Evolutionary conservation across 768 basidiomycete genomes (phyloP).

Genomic region (Pleurotus citrinopileatus): DNA sequence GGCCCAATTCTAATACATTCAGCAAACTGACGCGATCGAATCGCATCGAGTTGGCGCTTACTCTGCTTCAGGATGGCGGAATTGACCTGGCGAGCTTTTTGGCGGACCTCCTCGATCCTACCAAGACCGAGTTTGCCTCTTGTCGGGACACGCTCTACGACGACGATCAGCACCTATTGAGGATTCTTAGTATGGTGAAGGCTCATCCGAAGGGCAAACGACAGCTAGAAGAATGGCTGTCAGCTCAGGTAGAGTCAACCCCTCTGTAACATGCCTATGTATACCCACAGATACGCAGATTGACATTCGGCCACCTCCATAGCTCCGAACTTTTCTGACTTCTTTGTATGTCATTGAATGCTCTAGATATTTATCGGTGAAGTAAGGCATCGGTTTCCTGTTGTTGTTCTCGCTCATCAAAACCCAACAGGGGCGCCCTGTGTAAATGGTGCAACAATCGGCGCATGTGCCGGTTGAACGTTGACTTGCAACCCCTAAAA

Average conservation of each 20-base stretch:
- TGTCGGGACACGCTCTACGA: conserved; percentile 4
- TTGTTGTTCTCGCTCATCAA: no score
- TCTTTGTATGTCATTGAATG: no score
- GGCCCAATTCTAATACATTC: neutral
- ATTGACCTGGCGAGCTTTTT: conserved; percentile 2
- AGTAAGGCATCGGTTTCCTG: no score
- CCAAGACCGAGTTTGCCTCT: neutral
- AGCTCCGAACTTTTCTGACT: no score
- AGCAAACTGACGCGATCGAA: neutral
- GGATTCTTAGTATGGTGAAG: neutral
- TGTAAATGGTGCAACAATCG: no score
- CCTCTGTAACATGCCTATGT: neutral
- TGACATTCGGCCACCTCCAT: neutral
- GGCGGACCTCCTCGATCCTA: neutral
- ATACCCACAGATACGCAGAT: no score
- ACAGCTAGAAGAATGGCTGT: neutral
- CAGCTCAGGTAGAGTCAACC: neutral
- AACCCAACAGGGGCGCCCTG: no score
- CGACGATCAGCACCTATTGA: neutral
- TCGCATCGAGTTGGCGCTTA: conserved; percentile 6
- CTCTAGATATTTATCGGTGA: no score
- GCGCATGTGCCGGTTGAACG: no score
- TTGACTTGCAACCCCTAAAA: no score
- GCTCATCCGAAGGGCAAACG: neutral
- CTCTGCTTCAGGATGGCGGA: conserved; percentile 6